Conservation (phyloP, 164 flowering plant genomes). For the Cinnamomum micranthum region DNA sequence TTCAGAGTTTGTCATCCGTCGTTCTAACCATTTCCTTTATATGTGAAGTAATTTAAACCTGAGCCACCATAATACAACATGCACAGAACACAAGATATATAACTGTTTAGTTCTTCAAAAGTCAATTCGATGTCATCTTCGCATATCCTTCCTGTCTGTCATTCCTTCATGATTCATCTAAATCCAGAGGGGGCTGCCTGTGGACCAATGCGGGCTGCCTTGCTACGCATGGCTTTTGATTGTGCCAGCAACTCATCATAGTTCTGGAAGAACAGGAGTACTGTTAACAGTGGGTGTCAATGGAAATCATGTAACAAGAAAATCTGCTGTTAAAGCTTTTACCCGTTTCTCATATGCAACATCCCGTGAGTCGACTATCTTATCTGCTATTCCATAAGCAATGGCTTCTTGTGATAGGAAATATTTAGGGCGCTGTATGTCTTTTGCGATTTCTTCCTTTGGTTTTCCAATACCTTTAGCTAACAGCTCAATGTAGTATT, state of each 20-base stretch:
- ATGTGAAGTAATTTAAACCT: too few species aligned
- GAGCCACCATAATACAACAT: constrained; percentile 17
- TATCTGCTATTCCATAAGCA: constrained; percentile 88
- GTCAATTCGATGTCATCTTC: not conserved
- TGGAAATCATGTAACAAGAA: not conserved
- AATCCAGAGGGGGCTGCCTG: constrained; percentile 68
- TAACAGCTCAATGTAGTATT: constrained; percentile 64
- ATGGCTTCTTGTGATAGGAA: constrained; percentile 69
- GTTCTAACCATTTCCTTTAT: too few species aligned
- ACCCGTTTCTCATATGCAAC: constrained; percentile 64
- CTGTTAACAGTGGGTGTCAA: not conserved
- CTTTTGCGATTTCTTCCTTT: constrained; percentile 64
- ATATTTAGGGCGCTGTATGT: constrained; percentile 58
- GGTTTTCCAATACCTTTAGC: constrained; percentile 78
- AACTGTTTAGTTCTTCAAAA: not conserved
- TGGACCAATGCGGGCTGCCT: constrained; percentile 43
- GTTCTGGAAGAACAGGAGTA: constrained; percentile 31
- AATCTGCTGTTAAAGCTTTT: constrained; percentile 1
- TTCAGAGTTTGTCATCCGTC: too few species aligned
- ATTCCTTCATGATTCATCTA: constrained; percentile 24
- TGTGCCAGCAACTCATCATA: constrained; percentile 66
- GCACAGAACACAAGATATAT: too few species aligned
- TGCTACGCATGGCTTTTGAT: constrained; percentile 52
- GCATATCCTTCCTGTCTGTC: not conserved
- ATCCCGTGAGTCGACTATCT: constrained; percentile 53